Conservation (phyloP, 768 basidiomycete species). For the Cubamyces sp. region DNA sequence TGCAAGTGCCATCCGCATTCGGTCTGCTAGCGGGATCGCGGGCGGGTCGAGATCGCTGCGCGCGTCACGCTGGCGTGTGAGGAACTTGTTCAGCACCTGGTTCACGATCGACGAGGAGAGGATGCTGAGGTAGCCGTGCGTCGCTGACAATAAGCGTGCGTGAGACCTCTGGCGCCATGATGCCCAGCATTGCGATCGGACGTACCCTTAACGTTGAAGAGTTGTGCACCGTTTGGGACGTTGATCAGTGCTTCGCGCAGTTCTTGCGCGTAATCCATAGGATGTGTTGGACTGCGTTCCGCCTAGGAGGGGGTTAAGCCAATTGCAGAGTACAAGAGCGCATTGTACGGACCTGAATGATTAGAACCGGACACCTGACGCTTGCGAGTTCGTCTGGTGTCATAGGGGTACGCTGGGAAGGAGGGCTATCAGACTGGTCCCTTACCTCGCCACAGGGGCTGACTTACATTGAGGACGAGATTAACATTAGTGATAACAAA, state of each 20-base stretch:
- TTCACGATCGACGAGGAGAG: conserved; percentile 63
- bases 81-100: conserved; percentile 64
- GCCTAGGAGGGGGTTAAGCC: conserved; percentile 47
- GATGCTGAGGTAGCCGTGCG: conserved; percentile 56
- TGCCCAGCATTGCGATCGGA: not conserved
- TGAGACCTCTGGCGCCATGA: not conserved
- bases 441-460: not conserved
- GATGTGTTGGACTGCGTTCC: conserved; percentile 57
- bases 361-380: conserved; percentile 66
- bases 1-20: conserved; percentile 58
- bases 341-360: conserved; percentile 58
- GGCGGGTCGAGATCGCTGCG: conserved; percentile 53
- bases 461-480: conserved; percentile 62
- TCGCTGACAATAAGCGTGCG: conserved; percentile 4
- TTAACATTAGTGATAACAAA: conserved; percentile 57
- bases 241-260: conserved; percentile 53
- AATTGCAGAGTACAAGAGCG: not conserved
- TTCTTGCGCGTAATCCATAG: conserved; percentile 59
- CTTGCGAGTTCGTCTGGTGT: conserved; percentile 49
- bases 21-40: conserved; percentile 42
- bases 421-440: too few relatives aligned
- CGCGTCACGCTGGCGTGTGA: conserved; percentile 54
- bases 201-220: conserved; percentile 67
- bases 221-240: conserved; percentile 50
- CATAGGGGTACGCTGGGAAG: conserved; percentile 57